A percentile compares a stretch with the other conserved stretches of the same genome.
Evolutionary conservation across 805 yeast species (phyloP).

Genomic region (Suhomyces canberraensis): DNA sequence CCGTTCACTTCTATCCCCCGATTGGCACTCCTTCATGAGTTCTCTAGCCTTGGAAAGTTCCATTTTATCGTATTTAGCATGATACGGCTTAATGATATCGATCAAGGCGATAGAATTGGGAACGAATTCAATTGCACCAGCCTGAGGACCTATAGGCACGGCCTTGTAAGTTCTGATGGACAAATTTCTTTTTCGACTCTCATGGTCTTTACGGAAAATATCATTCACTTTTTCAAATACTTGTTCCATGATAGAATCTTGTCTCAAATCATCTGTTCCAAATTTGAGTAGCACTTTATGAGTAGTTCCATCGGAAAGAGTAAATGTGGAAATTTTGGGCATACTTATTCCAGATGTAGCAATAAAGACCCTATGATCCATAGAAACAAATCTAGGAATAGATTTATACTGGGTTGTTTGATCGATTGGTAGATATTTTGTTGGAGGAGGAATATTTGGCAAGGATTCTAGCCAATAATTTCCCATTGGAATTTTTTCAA

Average conservation of each 20-base stretch:
- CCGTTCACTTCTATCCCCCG: constrained; percentile 41
- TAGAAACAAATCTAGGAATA: constrained; percentile 45
- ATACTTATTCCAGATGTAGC: constrained; percentile 82
- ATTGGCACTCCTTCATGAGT: constrained; percentile 58
- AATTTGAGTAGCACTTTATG: constrained; percentile 72
- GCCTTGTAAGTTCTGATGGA: constrained; percentile 82
- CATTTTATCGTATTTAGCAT: constrained; percentile 46
- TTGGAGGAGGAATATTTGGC: constrained; percentile 67
- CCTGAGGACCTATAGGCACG: constrained; percentile 80
- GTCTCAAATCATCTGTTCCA: constrained; percentile 88
- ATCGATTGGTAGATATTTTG: constrained; percentile 44
- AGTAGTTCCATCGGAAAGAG: constrained; percentile 53
- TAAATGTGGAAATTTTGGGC: constrained; percentile 72
- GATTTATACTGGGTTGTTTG: constrained; percentile 40
- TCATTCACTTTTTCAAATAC: constrained; percentile 84
- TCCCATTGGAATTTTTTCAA: constrained; percentile 40
- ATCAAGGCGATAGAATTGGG: constrained; percentile 67
- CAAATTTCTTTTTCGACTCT: constrained; percentile 55
- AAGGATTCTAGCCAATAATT: constrained; percentile 44
- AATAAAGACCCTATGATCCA: constrained; percentile 49
- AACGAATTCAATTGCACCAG: constrained; percentile 91
- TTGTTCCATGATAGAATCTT: constrained; percentile 97
- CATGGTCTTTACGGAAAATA: constrained; percentile 53
- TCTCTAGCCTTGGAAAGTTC: constrained; percentile 57
- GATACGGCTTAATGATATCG: constrained; percentile 66